Evolutionary conservation across 192 early-diverging fungal genomes (phyloP), one percentile per base, ranked within the genome.

Genomic region (Backusella macrospora): DNA sequence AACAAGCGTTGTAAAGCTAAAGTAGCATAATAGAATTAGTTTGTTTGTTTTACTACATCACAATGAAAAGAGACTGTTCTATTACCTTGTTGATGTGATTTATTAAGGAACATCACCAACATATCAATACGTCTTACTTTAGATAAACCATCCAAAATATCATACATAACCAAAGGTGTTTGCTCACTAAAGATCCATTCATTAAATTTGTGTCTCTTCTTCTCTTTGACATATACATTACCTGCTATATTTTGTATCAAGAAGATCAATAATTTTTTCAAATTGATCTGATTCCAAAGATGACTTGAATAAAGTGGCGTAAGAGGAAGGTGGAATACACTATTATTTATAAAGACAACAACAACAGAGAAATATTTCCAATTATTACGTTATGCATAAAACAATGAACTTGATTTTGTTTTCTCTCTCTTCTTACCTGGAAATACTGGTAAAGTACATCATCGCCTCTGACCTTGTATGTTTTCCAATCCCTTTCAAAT

Each of bases 401-500:
- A n/a, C n/a, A n/a, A n/a, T n/a, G n/a, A n/a, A n/a, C n/a, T n/a
- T n/a, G n/a, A n/a, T n/a, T n/a, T n/a, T n/a, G n/a, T 14, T 13
- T 21, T 13, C 0, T 29, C 21, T 39, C 39, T 34, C 3, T 15
- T 40, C 29, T 40, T 83, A 92, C 90, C 82, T 91, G 90, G 46
- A 93, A 73, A 62, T 90, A 89, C 3, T 77, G 67, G 71, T 89
- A 92, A 14, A 90, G 68, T 9, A 81, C 65, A 12, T 78, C 76
- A 21, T 75, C 72, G 9, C 87, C 85, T 65, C 78, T 71, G 13
- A 70, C 63, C 66, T 82, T 86, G 29, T 87, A 81, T 62, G 81
- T 83, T 70, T 88, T 90, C 91, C 92, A 94, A 64, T 92, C 89
- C 7, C 90, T 78, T 66, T 92, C 88, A 73, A 93, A 92, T 62